Conservation (phyloP, 148 eudicot species). For the Salicornia ramosissima region DNA sequence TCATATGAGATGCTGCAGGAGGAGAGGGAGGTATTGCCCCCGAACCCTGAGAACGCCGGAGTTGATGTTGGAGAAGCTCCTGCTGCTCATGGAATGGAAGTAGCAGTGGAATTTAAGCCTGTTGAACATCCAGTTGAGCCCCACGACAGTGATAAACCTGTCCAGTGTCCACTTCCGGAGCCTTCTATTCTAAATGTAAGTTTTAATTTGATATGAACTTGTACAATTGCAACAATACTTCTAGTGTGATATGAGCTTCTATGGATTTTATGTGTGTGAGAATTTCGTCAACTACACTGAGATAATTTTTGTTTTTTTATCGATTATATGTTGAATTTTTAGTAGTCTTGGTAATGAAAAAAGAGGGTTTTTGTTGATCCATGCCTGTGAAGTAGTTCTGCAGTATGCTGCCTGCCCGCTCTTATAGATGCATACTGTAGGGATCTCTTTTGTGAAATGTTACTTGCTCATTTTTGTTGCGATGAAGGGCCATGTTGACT, state of each 20-base stretch:
- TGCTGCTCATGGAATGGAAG: slow-evolving; percentile 54
- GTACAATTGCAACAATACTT: background rate
- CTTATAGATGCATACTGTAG: background rate
- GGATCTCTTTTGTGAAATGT: background rate
- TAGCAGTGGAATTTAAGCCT: slow-evolving; percentile 72
- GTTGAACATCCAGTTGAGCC: slow-evolving; percentile 85
- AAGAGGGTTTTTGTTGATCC: background rate
- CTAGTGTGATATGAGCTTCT: background rate
- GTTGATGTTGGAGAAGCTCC: slow-evolving; percentile 21
- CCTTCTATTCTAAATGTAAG: slow-evolving; percentile 93
- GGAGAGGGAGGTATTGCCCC: slow-evolving; percentile 40
- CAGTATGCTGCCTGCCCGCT: too few species aligned
- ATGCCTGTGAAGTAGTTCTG: background rate
- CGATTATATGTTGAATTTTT: background rate
- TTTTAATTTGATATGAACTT: slow-evolving; percentile 3
- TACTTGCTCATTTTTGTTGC: background rate
- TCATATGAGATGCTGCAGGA: slow-evolving; percentile 33
- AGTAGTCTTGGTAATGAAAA: background rate
- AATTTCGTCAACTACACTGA: background rate
- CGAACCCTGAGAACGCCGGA: slow-evolving; percentile 32
- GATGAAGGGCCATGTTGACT: too few species aligned
- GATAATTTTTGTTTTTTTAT: background rate
- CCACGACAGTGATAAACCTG: slow-evolving; percentile 66
- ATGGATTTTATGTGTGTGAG: background rate
- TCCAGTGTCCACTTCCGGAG: slow-evolving; percentile 82